phyloP scores from a whole-genome alignment of 2,329 filamentous ascomycete genomes.

The Ophiostoma angusticollis region DNA sequence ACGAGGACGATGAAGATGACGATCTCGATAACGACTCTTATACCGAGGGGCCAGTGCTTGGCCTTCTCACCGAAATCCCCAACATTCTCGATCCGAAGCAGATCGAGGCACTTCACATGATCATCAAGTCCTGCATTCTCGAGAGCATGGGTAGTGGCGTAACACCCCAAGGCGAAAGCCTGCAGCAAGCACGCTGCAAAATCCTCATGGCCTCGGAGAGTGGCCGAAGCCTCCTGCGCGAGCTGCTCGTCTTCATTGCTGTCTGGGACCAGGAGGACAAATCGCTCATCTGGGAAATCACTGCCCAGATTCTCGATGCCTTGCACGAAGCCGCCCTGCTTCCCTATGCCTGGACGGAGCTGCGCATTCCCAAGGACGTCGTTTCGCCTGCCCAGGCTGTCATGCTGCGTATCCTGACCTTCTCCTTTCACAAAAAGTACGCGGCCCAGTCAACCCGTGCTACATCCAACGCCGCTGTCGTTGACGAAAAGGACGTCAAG shows the following conservation, averaged over 20 bases:
- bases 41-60: constrained; percentile 64
- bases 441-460: constrained; percentile 20
- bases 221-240: constrained; percentile 75
- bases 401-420: constrained; percentile 77
- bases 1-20: constrained; percentile 23
- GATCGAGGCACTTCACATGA: constrained; percentile 94
- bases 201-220: constrained; percentile 83
- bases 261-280: constrained; percentile 94
- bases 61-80: constrained; percentile 82
- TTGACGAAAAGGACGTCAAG: constrained; percentile 44
- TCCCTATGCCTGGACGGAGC: constrained; percentile 82
- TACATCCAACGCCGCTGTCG: background rate
- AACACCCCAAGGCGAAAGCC: constrained; percentile 58
- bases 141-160: constrained; percentile 62
- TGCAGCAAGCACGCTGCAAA: constrained; percentile 82
- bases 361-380: constrained; percentile 88
- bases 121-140: constrained; percentile 88
- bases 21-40: constrained; percentile 66
- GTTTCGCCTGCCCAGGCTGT: constrained; percentile 92
- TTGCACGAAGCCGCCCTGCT: constrained; percentile 81
- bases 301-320: constrained; percentile 88
- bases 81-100: constrained; percentile 89
- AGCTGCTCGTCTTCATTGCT: constrained; percentile 89
- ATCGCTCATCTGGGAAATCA: constrained; percentile 91
- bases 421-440: constrained; percentile 55